Evolutionary conservation across 2,329 filamentous ascomycete genomes (phyloP).

Genomic region (Phoma sp.): DNA sequence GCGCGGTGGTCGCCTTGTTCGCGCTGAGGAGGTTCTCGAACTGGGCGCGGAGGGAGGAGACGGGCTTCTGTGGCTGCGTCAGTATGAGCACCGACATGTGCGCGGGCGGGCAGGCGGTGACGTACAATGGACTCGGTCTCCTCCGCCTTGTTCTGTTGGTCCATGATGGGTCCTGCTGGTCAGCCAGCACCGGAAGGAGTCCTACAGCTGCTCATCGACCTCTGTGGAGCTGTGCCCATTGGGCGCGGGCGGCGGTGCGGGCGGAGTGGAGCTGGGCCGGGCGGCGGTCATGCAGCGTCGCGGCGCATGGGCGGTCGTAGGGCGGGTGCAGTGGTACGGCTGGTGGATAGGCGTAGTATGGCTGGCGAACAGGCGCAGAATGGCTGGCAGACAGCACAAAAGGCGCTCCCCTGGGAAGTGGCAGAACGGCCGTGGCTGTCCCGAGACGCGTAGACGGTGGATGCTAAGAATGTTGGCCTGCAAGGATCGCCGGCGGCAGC

Average conservation of each 20-base stretch:
- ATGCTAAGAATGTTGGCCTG: conserved; percentile 40
- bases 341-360: background rate
- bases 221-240: conserved; percentile 38
- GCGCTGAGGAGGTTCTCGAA: conserved; percentile 76
- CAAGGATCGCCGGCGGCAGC: conserved; percentile 31
- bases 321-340: background rate
- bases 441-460: conserved; percentile 30
- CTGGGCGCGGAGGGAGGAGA: conserved; percentile 80
- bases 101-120: conserved; percentile 4
- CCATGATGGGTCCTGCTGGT: conserved; percentile 45
- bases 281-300: conserved; percentile 30
- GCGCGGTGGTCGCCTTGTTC: conserved; percentile 34
- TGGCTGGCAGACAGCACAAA: too few relatives aligned
- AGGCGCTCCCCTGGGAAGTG: too few relatives aligned
- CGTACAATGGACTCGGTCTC: conserved; percentile 78
- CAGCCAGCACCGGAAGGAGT: conserved; percentile 44
- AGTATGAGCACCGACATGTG: conserved; percentile 16
- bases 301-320: background rate
- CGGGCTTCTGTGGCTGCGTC: conserved; percentile 68
- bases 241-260: conserved; percentile 30
- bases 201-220: conserved; percentile 46
- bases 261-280: conserved; percentile 18
- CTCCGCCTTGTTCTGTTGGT: conserved; percentile 52
- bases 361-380: too few relatives aligned
- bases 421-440: conserved; percentile 4